Base-by-base conservation (phyloP, 202 grass and related monocot species). In the Cymbopogon flexuosus region DNA sequence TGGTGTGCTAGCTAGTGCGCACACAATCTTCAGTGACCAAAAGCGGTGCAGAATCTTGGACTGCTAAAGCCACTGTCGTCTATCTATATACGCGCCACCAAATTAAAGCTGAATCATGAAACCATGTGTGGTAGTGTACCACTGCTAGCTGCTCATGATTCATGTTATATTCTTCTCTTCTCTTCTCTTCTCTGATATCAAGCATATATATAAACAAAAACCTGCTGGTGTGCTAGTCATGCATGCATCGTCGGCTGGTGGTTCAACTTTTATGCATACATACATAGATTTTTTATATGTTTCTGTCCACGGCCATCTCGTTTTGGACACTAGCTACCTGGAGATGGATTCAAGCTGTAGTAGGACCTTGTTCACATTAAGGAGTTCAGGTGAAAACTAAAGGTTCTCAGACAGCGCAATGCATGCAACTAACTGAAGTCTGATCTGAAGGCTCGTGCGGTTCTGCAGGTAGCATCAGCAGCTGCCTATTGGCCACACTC, bases 41-140 rank as follows among this genome's bases (percentile, higher is more conserved):
- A 84, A 81, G 81, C 40, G 10, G 63, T 14, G 24, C 24, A 80
- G 76, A 84, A 76, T 75, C 86, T 80, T 57, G 65, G 65, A 88
- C 81, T 68, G 76, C 81, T 68, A 84, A 80, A 76, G 70, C 24
- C 30, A 35, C n/a, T 61, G 23, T 29, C 54, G 19, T 58, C 19
- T 56, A n/a, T 7, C 15, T 56, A 33, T 56, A 33, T 45, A 15
- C 59, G 33, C 41, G 3, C 41, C 72, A 69, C 56, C 63, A 80
- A 84, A 75, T 27, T 27, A 88, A 88, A 76, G 86, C 36, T 61
- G 76, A 79, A 84, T 79, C 19, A 73, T 54, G 24, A 75, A 80
- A 76, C 49, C 45, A 70, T 69, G 35, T 47, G 21, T 56, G 2
- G 54, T 10, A 58, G 8, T 2, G 52, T 27, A 27, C 52, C 52